Evolutionary conservation across 2,329 filamentous ascomycete genomes (phyloP).

Genomic region (Aspergillus phoenicis): DNA sequence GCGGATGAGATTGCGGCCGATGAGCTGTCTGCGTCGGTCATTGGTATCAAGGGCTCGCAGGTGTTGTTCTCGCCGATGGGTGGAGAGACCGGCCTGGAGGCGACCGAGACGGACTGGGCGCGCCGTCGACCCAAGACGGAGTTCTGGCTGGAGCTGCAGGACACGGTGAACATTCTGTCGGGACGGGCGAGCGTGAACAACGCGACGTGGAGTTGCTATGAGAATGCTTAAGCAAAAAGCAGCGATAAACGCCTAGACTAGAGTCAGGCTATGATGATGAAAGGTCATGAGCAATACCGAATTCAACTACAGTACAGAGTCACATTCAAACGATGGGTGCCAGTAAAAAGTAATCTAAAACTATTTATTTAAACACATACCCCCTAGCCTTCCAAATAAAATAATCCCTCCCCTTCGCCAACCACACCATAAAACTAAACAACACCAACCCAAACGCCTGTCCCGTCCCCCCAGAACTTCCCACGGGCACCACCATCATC

Average conservation of each 20-base stretch:
- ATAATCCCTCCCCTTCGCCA: slow-evolving; percentile 49
- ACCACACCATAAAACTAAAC: slow-evolving; percentile 45
- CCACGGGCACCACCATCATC: slow-evolving; percentile 35
- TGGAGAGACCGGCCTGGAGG: slow-evolving; percentile 67
- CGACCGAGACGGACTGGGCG: slow-evolving; percentile 87
- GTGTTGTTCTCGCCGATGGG: slow-evolving; percentile 84
- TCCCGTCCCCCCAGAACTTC: slow-evolving; percentile 30
- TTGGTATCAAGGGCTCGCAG: slow-evolving; percentile 87
- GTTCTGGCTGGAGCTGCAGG: slow-evolving; percentile 81
- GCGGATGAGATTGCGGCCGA: slow-evolving; percentile 72
- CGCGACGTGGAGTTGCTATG: slow-evolving; percentile 33
- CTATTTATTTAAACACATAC: neutral
- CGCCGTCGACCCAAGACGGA: slow-evolving; percentile 81
- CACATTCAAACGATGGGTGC: neutral
- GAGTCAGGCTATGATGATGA: neutral
- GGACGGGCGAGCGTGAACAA: slow-evolving; percentile 60
- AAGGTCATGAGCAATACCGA: neutral
- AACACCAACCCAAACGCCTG: slow-evolving; percentile 40
- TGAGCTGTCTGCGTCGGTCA: slow-evolving; percentile 74
- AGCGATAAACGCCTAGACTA: neutral
- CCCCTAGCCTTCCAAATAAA: slow-evolving; percentile 32
- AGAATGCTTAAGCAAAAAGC: slow-evolving; percentile 21
- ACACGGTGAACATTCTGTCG: slow-evolving; percentile 80
- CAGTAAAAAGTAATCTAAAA: too few relatives aligned
- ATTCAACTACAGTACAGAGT: neutral